phyloP scores from a whole-genome alignment of 768 basidiomycete genomes.

The Lentinula raphanica region DNA sequence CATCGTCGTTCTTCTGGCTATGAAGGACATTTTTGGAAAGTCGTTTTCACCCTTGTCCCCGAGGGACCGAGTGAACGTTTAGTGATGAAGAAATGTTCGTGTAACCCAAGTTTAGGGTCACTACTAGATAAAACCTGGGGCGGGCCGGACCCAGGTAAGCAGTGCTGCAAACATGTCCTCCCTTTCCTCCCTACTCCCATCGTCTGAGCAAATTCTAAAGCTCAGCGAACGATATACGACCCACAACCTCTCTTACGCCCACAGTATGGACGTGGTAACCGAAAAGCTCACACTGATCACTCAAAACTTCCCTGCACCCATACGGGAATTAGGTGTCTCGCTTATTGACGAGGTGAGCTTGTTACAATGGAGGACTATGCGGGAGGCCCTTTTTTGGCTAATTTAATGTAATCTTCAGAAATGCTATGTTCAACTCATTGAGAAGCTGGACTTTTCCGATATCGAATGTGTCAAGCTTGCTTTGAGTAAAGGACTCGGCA shows the following conservation, averaged over 20 bases:
- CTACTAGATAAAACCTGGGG: neutral
- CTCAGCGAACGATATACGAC: neutral
- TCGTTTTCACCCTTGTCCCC: neutral
- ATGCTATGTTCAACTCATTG: constrained; percentile 90
- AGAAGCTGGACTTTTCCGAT: constrained; percentile 74
- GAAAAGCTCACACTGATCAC: neutral
- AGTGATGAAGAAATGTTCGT: neutral
- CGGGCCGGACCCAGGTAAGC: neutral
- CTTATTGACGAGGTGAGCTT: constrained; percentile 71
- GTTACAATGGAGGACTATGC: neutral
- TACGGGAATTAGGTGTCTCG: constrained; percentile 76
- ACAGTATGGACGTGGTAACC: neutral
- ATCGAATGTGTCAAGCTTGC: constrained; percentile 86
- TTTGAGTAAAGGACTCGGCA: constrained; percentile 85
- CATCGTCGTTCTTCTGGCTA: neutral
- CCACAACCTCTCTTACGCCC: neutral
- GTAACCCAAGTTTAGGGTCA: neutral
- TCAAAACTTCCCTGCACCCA: constrained; percentile 72
- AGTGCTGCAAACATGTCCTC: neutral
- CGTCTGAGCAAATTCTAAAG: neutral
- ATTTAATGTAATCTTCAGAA: constrained; percentile 52
- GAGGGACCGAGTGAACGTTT: neutral
- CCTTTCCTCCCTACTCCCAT: neutral
- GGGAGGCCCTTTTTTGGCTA: constrained; percentile 1
- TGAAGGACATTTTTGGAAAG: neutral